Evolutionary conservation across 345 rosid genomes (phyloP), one percentile per base, ranked within the genome.

Genomic region (Leavenworthia alabamica): DNA sequence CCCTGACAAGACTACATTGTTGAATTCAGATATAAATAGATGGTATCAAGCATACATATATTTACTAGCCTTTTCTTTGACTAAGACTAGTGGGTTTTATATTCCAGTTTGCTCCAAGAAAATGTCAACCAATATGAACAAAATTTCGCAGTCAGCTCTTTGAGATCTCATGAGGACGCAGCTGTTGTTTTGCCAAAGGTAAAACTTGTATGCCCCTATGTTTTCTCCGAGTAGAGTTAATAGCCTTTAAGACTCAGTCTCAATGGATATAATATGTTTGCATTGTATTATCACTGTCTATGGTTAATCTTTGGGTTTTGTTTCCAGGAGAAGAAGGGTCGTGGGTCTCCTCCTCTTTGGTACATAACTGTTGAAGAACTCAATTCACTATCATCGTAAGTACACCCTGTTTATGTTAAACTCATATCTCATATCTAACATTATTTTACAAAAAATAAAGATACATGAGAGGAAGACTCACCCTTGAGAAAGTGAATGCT

Each of bases 391-490:
- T 69, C 93, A 9, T 76, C 85, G 97, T 86, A 71, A 76, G 96
- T 78, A 44, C 36, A 52, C 20, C n/a, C 0, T 32, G 44, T 8
- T 55, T 36, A 22, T 10, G 60, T 6, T 8, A 67, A 37, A 41
- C 8, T 39, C 3, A 28, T 33, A 8, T 56, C 46, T 4, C 16
- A 41, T 2, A 35, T 3, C 50, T 47, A 41, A 74, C 43, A 28
- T 68, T 11, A 52, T 17, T 41, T 17, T 41, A 5, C 0, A 82
- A 84, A 40, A 31, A 49, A n/a, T n/a, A 60, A 56, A 89, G 94
- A 51, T 92, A 92, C 72, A 92, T 92, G 98, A 89, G 81, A 81
- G 98, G 97, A 67, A 83, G 98, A 70, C 97, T 92, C 29, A 89
- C 93, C 1, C 61, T 83, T 15, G 97, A 92, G 67, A 92, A 85